Conservation (phyloP, 2,329 filamentous ascomycete species). For the Penicillium psychrosexuale region DNA sequence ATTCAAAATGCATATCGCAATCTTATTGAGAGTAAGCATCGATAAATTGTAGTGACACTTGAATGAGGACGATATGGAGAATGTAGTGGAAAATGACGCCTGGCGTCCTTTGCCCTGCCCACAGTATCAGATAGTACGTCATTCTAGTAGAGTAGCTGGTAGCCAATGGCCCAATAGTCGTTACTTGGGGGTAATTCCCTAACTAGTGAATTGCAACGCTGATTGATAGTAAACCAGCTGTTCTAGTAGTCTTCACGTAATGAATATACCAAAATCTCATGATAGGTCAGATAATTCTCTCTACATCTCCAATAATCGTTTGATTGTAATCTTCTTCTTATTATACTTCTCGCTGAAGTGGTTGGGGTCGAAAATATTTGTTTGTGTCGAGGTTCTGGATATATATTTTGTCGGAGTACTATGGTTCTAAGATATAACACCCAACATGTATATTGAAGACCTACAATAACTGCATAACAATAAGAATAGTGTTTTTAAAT, state of each 20-base stretch:
- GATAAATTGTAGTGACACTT: background rate
- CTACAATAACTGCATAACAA: background rate
- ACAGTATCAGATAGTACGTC: background rate
- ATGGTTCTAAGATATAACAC: background rate
- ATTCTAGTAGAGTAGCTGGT: background rate
- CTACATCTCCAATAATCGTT: background rate
- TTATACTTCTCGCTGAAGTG: background rate
- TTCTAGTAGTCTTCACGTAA: background rate
- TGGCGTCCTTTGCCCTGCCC: background rate
- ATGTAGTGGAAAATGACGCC: background rate
- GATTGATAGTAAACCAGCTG: background rate
- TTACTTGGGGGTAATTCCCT: background rate
- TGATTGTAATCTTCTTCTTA: rapidly evolving
- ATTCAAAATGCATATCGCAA: background rate
- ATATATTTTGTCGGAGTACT: background rate
- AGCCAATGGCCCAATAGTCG: background rate
- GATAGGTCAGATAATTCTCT: background rate
- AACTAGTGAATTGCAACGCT: background rate
- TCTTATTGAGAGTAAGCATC: background rate
- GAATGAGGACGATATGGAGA: background rate
- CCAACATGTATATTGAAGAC: background rate
- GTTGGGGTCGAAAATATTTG: background rate
- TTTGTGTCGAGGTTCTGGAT: background rate
- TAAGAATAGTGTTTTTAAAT: background rate
- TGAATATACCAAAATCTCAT: no score